phyloP scores from a whole-genome alignment of 805 yeast genomes.

The Candida berthetii region DNA sequence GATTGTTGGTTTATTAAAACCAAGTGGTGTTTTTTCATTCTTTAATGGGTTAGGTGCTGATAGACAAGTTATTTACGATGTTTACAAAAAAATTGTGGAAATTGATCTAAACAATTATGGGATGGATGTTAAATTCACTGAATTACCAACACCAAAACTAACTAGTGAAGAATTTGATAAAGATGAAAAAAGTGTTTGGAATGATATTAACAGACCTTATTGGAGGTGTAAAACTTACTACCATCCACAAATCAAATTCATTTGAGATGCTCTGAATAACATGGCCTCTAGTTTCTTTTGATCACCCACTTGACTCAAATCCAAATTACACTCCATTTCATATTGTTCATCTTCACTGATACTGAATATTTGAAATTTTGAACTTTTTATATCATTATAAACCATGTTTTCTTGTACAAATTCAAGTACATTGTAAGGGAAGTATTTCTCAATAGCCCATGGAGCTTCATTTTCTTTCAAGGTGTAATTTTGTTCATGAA shows the following conservation, averaged over 20 bases:
- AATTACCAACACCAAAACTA: constrained; percentile 38
- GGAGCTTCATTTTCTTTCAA: not conserved
- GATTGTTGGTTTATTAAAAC: constrained; percentile 75
- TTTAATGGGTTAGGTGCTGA: constrained; percentile 91
- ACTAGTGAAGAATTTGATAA: constrained; percentile 28
- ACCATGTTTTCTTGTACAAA: not conserved
- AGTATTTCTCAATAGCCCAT: not conserved
- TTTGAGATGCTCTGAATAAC: not conserved
- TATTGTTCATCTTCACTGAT: not conserved
- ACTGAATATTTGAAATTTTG: not conserved
- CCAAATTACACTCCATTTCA: not conserved
- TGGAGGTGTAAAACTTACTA: constrained; percentile 66
- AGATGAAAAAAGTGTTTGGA: constrained; percentile 46
- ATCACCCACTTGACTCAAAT: not conserved
- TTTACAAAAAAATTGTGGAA: constrained; percentile 76
- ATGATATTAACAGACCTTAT: constrained; percentile 53
- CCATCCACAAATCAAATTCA: constrained; percentile 56
- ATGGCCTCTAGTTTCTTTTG: too few species aligned
- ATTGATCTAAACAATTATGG: constrained; percentile 80
- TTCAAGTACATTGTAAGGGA: not conserved
- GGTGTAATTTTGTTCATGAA: too few species aligned
- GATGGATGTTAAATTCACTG: constrained; percentile 49
- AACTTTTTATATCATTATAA: not conserved
- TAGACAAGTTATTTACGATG: constrained; percentile 69
- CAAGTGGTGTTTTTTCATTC: constrained; percentile 81